Base-by-base conservation (phyloP, 129 eudicot species). In the Gnaphalium uliginosum region DNA sequence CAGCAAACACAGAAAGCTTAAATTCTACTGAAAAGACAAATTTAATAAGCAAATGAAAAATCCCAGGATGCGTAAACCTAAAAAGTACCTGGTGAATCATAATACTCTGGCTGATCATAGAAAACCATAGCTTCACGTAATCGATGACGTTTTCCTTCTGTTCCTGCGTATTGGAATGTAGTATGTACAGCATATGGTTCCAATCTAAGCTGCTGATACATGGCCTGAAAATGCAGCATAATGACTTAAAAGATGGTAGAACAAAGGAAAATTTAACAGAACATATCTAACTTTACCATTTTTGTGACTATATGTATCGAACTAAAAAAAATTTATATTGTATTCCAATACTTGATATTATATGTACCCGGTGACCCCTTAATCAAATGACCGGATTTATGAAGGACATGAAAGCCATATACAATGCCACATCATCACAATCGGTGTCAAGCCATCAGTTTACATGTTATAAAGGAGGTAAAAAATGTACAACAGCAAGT, bases 181-280 rank as follows among this genome's bases (percentile, higher is more conserved):
- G 99, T 91, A 76, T 94, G 97, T 63, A 91, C 92, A 77, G 97
- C 99, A 79, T 94, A 94, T 0, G 99, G 87, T 72, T 91, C 89
- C 84, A 94, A 77, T 81, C 93, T 94, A 37, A 94, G 89, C 85
- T 91, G 99, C 68, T 91, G 86, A 83, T 87, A 87, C 87, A 89
- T 85, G 66, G 91, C 93, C 97, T 90, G 84, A 37, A 72, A 77
- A 72, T 39, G 39, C 69, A 80, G 66, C 62, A 71, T 43, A 23
- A 50, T 26, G 35, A 65, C 17, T 72, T 35, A 71, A 39, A 64
- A 3, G 1, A 46, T 43, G 53, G 53, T 46, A 46, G 53, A 46
- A 5, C 3, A 46, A 14, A 13, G 17, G 46, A 5, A 0, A 46
- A 46, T 1, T 43, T 11, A 43, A 3, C 5, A 0, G 51, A 11